Evolutionary conservation across 2,329 filamentous ascomycete species (phyloP), one percentile per base, ranked within the genome.

Genomic region (Verticillium klebahnii): DNA sequence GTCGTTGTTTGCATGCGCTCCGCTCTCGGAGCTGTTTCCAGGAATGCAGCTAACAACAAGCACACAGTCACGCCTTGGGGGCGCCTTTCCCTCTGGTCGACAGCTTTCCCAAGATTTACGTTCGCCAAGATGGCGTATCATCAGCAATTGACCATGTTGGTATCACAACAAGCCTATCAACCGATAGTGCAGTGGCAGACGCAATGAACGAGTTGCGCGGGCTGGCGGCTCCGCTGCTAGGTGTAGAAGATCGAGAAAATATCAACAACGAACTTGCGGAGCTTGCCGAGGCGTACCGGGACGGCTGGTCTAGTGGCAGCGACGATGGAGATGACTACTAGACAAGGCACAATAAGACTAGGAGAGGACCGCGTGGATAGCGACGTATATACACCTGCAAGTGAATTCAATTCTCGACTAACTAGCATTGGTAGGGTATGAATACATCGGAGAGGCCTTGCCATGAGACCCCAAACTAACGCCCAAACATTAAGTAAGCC

Each of bases 211-310:
- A 76, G 2, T 76, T 96, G 32, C 86, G 90, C 67, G 77, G 82
- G 25, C 80, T 89, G 14, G 87, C 90, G 14, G 77, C 84, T 17
- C 84, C 88, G 64, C 81, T 85, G 12, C 80, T 93, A 17, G 80
- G 82, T 0, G 69, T 94, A 3, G 92, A 96, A 63, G 93, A 98
- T 70, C 84, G 94, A 52, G 95, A 99, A 75, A 81, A 82, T 2
- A 80, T 98, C n/a, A 85, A 87, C 56, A 95, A 96, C 70, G 88
- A 90, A 14, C 80, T 99, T 45, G 87, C 90, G 29, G 89, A 91
- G 63, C 88, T 98, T 69, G 89, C 90, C 1, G 93, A 97, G 70
- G 91, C 91, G 63, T 98, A 97, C 73, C 88, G 92, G 67, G 91
- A 95, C 64, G 92, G 92, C 1, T 97, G 92, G 91, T 88, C 87